Conservation (phyloP, 169 alveolate genomes). For the Eimeria sp. region DNA sequence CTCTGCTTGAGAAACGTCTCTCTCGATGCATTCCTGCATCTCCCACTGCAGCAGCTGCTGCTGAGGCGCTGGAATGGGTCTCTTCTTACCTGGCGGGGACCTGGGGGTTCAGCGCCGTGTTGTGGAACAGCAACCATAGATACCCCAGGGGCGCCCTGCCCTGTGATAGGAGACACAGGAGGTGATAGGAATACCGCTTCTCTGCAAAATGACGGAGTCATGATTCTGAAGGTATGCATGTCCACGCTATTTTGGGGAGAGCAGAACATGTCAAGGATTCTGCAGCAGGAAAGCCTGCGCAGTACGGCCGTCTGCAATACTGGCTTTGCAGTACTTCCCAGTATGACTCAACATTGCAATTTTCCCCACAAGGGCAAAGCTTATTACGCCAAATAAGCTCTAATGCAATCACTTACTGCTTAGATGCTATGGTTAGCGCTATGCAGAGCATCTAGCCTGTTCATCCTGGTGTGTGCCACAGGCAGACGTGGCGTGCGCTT, state of each 20-base stretch:
- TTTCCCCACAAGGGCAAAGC: no score
- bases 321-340: background rate
- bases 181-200: constrained; percentile 46
- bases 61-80: constrained; percentile 57
- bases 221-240: constrained; percentile 73
- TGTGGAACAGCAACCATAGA: constrained; percentile 28
- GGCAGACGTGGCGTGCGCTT: background rate
- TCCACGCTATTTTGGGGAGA: background rate
- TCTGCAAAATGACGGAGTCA: constrained; percentile 48
- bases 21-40: constrained; percentile 53
- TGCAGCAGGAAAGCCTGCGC: background rate
- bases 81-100: constrained; percentile 51
- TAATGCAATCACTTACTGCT: background rate
- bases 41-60: constrained; percentile 74
- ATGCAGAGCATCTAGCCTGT: background rate
- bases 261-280: background rate
- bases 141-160: background rate
- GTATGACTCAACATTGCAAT: background rate
- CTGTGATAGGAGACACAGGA: constrained; percentile 59
- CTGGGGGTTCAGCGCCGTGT: constrained; percentile 60
- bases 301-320: background rate
- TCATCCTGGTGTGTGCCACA: background rate
- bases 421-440: background rate
- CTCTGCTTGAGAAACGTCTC: constrained; percentile 56
- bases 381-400: no score